Conservation (phyloP, 2,329 filamentous ascomycete species). For the Paecilomyces sp. region DNA sequence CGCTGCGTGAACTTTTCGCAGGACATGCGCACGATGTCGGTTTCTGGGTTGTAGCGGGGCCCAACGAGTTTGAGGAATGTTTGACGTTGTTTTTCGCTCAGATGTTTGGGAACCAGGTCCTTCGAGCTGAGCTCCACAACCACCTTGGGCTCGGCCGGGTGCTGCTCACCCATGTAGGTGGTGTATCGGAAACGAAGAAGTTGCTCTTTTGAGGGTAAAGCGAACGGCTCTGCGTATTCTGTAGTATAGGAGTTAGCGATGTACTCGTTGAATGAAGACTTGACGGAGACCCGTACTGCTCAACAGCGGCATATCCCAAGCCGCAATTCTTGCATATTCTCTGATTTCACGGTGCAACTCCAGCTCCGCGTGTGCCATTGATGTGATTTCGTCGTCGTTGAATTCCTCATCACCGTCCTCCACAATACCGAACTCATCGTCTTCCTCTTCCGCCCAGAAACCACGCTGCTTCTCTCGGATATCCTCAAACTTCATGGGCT, state of each 20-base stretch:
- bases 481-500: conserved; percentile 22
- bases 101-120: conserved; percentile 55
- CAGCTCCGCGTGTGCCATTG: conserved; percentile 75
- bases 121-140: conserved; percentile 78
- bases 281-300: conserved; percentile 54
- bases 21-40: conserved; percentile 76
- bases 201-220: conserved; percentile 55
- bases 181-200: conserved; percentile 94
- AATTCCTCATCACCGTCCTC: conserved; percentile 50
- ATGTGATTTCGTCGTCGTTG: conserved; percentile 76
- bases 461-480: conserved; percentile 18
- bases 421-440: conserved; percentile 35
- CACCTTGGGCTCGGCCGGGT: conserved; percentile 88
- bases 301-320: conserved; percentile 93
- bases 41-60: conserved; percentile 78
- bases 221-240: conserved; percentile 82
- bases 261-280: conserved; percentile 4
- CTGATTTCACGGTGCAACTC: conserved; percentile 82
- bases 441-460: conserved; percentile 39
- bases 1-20: conserved; percentile 82
- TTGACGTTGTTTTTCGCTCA: conserved; percentile 59
- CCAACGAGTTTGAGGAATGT: conserved; percentile 88
- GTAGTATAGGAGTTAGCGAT: conserved; percentile 10
- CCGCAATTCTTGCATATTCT: conserved; percentile 77
- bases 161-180: conserved; percentile 87